Conservation (phyloP, 1,284 basidiomycete species). For the Microbotryum lychnidis-dioicae region DNA sequence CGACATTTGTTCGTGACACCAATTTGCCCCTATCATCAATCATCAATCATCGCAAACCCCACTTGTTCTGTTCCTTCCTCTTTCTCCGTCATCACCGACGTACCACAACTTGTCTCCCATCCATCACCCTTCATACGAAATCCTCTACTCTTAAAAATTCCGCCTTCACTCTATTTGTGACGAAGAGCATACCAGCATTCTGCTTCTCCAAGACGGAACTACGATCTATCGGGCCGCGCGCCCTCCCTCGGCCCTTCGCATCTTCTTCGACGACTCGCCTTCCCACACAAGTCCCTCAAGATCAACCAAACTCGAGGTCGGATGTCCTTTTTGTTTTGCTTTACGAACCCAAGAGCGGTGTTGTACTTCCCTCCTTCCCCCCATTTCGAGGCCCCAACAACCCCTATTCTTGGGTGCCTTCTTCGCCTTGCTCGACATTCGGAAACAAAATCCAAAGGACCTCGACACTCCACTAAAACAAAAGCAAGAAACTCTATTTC, state of each 20-base stretch:
- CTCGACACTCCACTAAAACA: background rate
- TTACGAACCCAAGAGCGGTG: background rate
- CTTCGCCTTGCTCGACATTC: background rate
- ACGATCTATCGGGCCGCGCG: background rate
- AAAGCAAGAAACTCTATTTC: background rate
- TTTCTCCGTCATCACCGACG: background rate
- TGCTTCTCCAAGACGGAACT: background rate
- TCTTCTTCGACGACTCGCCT: background rate
- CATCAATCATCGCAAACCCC: background rate
- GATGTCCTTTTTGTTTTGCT: background rate
- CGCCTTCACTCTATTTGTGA: background rate
- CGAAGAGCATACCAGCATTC: background rate
- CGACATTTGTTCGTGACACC: background rate
- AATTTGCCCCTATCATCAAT: background rate
- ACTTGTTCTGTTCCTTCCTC: background rate
- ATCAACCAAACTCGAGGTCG: background rate
- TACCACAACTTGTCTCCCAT: background rate
- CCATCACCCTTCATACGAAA: too few species aligned
- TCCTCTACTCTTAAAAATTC: too few species aligned
- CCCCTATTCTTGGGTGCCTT: background rate
- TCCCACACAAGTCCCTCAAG: background rate
- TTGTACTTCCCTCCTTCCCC: background rate
- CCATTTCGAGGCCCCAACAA: background rate
- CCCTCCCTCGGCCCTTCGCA: background rate
- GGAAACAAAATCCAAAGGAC: background rate